Evolutionary conservation across 2,329 filamentous ascomycete species (phyloP).

Genomic region (Aspergillus viridinutans): DNA sequence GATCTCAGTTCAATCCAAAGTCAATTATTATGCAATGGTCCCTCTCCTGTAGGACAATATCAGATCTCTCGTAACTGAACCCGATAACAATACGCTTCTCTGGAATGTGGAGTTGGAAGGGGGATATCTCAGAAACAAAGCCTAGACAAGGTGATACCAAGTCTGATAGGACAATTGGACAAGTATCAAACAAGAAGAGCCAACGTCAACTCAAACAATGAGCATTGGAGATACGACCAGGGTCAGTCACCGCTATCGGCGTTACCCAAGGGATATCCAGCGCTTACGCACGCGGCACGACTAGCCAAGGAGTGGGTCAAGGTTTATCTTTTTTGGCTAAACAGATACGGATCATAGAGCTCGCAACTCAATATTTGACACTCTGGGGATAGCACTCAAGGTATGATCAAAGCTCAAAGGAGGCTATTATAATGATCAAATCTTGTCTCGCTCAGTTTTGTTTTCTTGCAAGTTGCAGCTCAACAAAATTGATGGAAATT

Average conservation of each 20-base stretch:
- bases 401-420: not conserved
- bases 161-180: not conserved
- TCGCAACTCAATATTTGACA: not conserved
- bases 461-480: not conserved
- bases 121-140: not conserved
- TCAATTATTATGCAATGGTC: not conserved
- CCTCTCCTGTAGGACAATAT: not conserved
- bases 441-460: not conserved
- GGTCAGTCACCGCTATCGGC: not conserved
- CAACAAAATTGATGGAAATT: not conserved
- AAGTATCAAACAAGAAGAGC: not conserved
- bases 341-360: not conserved
- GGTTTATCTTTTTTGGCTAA: not conserved
- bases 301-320: not conserved
- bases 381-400: not conserved
- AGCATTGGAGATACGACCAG: no score
- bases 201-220: not conserved
- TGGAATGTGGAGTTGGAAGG: not conserved
- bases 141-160: not conserved
- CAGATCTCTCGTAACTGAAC: not conserved
- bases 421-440: not conserved
- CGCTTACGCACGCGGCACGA: not conserved
- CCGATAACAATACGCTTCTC: not conserved
- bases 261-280: not conserved
- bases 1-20: not conserved